Percentiles rank a stretch among this genome's conserved stretches.
These are phyloP conservation scores for Fusarium nisikadoi DNA, from an alignment of 2,329 filamentous ascomycete genomes.

Conservation along the genomic window DNA sequence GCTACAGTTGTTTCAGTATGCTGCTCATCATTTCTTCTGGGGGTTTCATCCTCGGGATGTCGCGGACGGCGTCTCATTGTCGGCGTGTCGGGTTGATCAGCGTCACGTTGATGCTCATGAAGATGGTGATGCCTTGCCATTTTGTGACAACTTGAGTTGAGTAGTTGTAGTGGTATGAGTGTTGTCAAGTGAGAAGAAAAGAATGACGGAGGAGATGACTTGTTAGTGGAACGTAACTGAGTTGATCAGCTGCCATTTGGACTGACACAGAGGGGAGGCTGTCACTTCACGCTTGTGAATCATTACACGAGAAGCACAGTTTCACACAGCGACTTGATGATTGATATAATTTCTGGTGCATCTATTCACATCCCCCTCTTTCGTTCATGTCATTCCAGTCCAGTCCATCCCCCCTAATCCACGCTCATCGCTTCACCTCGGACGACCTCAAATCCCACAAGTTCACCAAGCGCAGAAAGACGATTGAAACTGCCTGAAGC, in stretches of 20 bases:
- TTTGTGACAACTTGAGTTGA: accelerated
- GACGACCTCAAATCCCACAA: not conserved
- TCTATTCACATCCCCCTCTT: not conserved
- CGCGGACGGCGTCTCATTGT: not conserved
- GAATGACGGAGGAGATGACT: not conserved
- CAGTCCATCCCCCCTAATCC: no score
- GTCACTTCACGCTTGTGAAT: not conserved
- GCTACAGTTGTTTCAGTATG: no score
- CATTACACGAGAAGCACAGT: not conserved
- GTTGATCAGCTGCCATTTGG: not conserved
- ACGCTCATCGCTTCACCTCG: no score
- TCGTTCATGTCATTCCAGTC: not conserved
- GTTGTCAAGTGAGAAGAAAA: not conserved
- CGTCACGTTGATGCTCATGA: not conserved
- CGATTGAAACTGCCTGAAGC: not conserved
- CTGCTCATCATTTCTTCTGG: accelerated
- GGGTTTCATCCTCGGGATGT: not conserved
- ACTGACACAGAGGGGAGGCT: not conserved
- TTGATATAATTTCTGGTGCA: accelerated
- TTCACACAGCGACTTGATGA: not conserved
- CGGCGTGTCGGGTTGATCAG: not conserved
- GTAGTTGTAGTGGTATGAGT: not conserved
- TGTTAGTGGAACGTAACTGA: not conserved
- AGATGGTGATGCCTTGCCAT: not conserved
- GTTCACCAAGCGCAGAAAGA: not conserved